Base-by-base conservation (phyloP, 257 asterid species). In the Coffea eugenioides region DNA sequence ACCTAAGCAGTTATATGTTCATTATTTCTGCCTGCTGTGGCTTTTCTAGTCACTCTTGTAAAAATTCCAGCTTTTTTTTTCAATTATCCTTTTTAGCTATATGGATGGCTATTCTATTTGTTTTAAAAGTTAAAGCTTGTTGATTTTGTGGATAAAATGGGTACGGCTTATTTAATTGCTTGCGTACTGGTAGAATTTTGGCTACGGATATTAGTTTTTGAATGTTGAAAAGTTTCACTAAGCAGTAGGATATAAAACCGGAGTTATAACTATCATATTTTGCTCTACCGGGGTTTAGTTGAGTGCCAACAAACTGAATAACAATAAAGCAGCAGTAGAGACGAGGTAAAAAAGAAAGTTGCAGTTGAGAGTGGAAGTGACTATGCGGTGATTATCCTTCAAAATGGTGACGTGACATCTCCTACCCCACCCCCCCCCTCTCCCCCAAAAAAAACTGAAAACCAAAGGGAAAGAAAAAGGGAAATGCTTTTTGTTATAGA, bases 291-390 rank as follows among this genome's bases (percentile, higher is more conserved):
- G 43, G 16, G 57, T 49, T 66, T 77, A 31, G 27, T 51, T 77
- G n/a, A 34, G 52, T 6, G 74, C n/a, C 14, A 16, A 46, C 70
- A 39, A n/a, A 79, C 71, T 80, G 70, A 59, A 73, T 49, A 14
- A 14, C 65, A 13, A 27, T 73, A 25, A 14, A 74, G 16, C 4
- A 31, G 43, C 5, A 39, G 43, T 39, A 39, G 43, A 39, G 43
- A 39, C 43, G 76, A 23, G n/a, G n/a, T 41, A 72, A 12, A 54
- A 54, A 14, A 14, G 59, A 12, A 54, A 14, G 14, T 4, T 39
- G 43, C 43, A 39, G 43, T 39, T 39, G 4, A 39, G 43, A 39
- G 43, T 3, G 43, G 43, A 39, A 39, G 43, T 39, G 43, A 39
- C 3, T 39, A 39, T 39, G 43, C 43, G 5, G 43, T 39, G 43